Evolutionary conservation across 495 filamentous ascomycete species (phyloP), one percentile per base, ranked within the genome.

Genomic region (Talaromyces thailandensis): DNA sequence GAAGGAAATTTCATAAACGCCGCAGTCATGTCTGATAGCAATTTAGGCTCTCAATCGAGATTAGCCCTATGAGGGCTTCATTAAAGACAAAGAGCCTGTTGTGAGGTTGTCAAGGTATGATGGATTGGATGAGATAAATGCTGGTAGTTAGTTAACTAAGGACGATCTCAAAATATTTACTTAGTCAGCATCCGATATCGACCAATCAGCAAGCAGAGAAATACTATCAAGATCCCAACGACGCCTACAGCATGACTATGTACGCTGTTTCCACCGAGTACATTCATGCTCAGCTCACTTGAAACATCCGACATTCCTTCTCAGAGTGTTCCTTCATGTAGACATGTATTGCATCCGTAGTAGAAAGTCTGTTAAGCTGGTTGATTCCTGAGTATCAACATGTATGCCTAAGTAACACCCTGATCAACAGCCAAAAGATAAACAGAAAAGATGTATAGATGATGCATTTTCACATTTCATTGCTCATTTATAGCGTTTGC

Each of bases 11-110:
- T 28, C 25, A 6, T 28, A 52, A 18, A 21, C 6, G 14, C 26
- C 16, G 24, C 5, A 61, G 5, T 25, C 59, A 61, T 61, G 31
- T 61, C 59, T 61, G 40, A 51, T 31, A 61, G 26, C 11, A n/a
- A n/a, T n/a, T 5, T 25, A 35, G 32, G 28, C 29, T 50, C 32
- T 18, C 1, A 3, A 3, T 31, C 23, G 11, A 45, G 16, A 18
- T 31, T 2, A 28, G 21, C 59, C 43, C 26, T 9, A 24, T 1
- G 23, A 61, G 59, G 59, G 43, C 37, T 48, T 25, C 24, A 60
- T 28, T 23, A 45, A 45, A 40, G 29, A n/a, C 32, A 45, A 59
- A 11, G 9, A 35, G 24, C n/a, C 26, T 21, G 55, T 23, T 57
- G n/a, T 21, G 28, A 31, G 26, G 25, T 31, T 31, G 29, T 16